Evolutionary conservation across 768 basidiomycete species (phyloP).

Genomic region (Favolaschia claudopus): DNA sequence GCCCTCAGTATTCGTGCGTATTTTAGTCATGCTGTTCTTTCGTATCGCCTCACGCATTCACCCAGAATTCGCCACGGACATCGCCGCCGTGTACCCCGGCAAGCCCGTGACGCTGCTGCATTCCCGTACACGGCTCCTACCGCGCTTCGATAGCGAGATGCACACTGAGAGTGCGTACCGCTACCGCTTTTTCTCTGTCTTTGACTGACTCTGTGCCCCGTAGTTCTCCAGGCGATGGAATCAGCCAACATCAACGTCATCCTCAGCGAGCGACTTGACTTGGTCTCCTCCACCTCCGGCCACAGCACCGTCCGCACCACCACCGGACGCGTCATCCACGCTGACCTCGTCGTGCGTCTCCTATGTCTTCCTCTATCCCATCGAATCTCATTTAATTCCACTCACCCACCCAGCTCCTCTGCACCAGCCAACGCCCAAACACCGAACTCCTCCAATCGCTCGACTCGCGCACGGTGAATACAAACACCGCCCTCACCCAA

Average conservation of each 20-base stretch:
- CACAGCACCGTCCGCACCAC: slow-evolving; percentile 51
- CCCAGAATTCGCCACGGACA: slow-evolving; percentile 71
- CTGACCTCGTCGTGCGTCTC: slow-evolving; percentile 57
- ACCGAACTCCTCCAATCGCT: slow-evolving; percentile 52
- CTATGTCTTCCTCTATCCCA: too few species aligned
- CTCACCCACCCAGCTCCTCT: slow-evolving; percentile 52
- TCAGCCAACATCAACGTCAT: slow-evolving; percentile 55
- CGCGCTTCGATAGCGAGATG: slow-evolving; percentile 59
- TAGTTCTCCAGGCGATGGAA: slow-evolving; percentile 49
- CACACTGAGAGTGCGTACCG: slow-evolving; percentile 55
- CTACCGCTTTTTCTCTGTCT: background rate
- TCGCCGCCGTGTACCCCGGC: slow-evolving; percentile 57
- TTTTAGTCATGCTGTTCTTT: background rate
- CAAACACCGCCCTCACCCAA: slow-evolving; percentile 46
- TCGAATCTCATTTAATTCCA: background rate
- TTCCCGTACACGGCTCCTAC: slow-evolving; percentile 61
- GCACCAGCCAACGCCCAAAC: slow-evolving; percentile 69
- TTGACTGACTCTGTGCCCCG: background rate
- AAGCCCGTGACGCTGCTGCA: slow-evolving; percentile 68
- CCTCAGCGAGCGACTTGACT: slow-evolving; percentile 61
- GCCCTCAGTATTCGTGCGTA: slow-evolving; percentile 75
- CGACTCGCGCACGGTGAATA: slow-evolving; percentile 50
- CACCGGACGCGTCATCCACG: slow-evolving; percentile 57
- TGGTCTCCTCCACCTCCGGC: slow-evolving; percentile 36
- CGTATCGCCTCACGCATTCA: background rate